phyloP scores from a whole-genome alignment of 2,329 filamentous ascomycete species.

The Nothomitra cinnamomea region DNA sequence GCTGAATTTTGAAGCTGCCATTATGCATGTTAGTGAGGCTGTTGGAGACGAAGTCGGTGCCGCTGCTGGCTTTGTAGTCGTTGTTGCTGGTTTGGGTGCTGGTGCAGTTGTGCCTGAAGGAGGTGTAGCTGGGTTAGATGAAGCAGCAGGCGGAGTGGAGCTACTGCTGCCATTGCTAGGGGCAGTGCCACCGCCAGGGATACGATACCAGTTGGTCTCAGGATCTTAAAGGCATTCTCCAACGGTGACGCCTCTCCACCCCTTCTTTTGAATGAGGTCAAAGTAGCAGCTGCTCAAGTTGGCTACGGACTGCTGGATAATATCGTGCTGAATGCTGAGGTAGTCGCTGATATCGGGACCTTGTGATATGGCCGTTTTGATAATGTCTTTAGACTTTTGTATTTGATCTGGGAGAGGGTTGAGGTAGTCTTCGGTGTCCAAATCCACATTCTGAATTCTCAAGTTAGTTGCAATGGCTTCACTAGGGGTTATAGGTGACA shows the following conservation, averaged over 20 bases:
- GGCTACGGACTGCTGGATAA: background rate
- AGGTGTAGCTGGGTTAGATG: too few species aligned
- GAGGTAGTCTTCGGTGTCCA: background rate
- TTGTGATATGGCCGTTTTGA: background rate
- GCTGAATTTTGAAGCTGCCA: background rate
- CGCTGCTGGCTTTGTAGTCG: background rate
- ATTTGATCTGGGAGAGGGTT: background rate
- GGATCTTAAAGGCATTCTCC: conserved; percentile 2
- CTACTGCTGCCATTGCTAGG: background rate
- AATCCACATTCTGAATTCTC: background rate
- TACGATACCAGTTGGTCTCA: background rate
- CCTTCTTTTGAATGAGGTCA: background rate
- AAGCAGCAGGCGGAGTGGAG: too few species aligned
- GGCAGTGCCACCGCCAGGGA: background rate
- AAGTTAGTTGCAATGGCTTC: too few species aligned
- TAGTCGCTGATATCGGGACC: background rate
- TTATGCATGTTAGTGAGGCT: background rate
- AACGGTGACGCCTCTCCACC: conserved; percentile 1
- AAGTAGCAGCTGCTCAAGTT: background rate
- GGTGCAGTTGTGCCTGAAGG: too few species aligned
- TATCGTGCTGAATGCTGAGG: background rate
- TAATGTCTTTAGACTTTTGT: background rate
- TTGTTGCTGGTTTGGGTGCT: background rate
- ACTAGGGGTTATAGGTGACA: too few species aligned
- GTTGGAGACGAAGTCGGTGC: background rate